phyloP scores from a whole-genome alignment of 2,329 filamentous ascomycete species.

The Microdochium bolleyi region DNA sequence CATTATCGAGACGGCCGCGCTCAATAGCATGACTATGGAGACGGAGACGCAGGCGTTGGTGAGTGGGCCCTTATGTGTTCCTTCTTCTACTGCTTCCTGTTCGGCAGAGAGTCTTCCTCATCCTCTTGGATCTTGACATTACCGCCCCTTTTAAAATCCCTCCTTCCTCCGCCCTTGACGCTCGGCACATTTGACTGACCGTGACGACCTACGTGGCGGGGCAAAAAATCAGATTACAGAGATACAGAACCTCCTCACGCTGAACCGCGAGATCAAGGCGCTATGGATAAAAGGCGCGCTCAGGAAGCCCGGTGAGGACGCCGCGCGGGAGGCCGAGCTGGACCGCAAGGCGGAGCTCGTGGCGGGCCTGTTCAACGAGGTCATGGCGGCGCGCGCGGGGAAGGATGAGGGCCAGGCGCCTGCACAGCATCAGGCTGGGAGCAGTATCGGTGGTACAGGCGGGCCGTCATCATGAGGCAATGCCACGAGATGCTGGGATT shows the following conservation, averaged over 20 bases:
- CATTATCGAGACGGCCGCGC: slow-evolving; percentile 26
- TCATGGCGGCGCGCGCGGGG: slow-evolving; percentile 17
- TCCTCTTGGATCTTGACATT: neutral
- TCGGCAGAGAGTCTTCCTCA: neutral
- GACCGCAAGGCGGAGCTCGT: slow-evolving; percentile 25
- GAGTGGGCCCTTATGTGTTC: slow-evolving; percentile 5
- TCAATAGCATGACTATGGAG: slow-evolving; percentile 31
- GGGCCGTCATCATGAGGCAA: neutral
- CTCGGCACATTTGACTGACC: neutral
- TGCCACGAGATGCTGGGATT: too few species aligned
- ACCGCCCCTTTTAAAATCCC: too few species aligned
- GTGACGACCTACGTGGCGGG: neutral
- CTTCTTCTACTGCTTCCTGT: neutral
- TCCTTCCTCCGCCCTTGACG: too few species aligned
- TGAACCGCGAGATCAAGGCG: slow-evolving; percentile 40
- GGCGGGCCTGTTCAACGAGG: slow-evolving; percentile 20
- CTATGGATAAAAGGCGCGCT: slow-evolving; percentile 41
- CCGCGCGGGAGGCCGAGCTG: slow-evolving; percentile 9
- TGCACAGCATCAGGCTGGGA: too few species aligned
- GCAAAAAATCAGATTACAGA: slow-evolving; percentile 24
- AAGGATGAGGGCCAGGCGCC: slow-evolving; percentile 5
- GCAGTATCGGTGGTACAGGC: neutral
- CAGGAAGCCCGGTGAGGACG: slow-evolving; percentile 31
- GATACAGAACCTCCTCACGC: slow-evolving; percentile 33
- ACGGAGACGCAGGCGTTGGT: slow-evolving; percentile 27